These are phyloP conservation scores for Talaromyces verruculosus DNA, from an alignment of 2,329 filamentous ascomycete genomes.

Conservation along the genomic window DNA sequence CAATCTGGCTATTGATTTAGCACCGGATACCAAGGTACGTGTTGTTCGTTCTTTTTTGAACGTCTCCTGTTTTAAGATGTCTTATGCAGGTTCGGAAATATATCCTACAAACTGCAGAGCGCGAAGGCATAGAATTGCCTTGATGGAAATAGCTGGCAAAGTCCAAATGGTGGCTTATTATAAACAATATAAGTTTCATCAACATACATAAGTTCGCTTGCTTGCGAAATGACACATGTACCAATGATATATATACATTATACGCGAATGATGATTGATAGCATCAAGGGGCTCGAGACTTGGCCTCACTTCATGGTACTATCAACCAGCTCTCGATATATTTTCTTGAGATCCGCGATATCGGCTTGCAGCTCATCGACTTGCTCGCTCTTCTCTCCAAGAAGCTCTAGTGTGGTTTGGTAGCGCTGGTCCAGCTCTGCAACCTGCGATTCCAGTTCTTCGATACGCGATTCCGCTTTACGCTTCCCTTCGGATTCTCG, in stretches of 20 bases:
- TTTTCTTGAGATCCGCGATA: slow-evolving; percentile 88
- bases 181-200: slow-evolving; percentile 13
- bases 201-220: slow-evolving; percentile 14
- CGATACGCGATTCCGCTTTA: slow-evolving; percentile 59
- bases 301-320: slow-evolving; percentile 66
- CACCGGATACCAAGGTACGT: slow-evolving; percentile 78
- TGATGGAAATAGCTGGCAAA: slow-evolving; percentile 23
- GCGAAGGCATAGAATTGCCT: slow-evolving; percentile 74
- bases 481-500: slow-evolving; percentile 75
- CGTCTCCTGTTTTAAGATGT: background rate
- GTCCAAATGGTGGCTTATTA: slow-evolving; percentile 8
- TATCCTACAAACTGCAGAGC: slow-evolving; percentile 74
- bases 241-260: slow-evolving; percentile 22
- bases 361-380: slow-evolving; percentile 89
- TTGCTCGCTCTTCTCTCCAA: slow-evolving; percentile 94
- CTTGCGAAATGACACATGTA: slow-evolving; percentile 14
- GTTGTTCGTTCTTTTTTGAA: background rate
- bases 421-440: slow-evolving; percentile 72
- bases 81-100: slow-evolving; percentile 66
- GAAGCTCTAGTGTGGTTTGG: slow-evolving; percentile 86
- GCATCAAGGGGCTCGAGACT: background rate
- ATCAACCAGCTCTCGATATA: slow-evolving; percentile 91
- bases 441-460: slow-evolving; percentile 67
- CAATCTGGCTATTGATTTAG: slow-evolving; percentile 71
- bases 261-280: slow-evolving; percentile 14